phyloP scores from a whole-genome alignment of 2,329 filamentous ascomycete species.

The Verticillium zaregamsianum region DNA sequence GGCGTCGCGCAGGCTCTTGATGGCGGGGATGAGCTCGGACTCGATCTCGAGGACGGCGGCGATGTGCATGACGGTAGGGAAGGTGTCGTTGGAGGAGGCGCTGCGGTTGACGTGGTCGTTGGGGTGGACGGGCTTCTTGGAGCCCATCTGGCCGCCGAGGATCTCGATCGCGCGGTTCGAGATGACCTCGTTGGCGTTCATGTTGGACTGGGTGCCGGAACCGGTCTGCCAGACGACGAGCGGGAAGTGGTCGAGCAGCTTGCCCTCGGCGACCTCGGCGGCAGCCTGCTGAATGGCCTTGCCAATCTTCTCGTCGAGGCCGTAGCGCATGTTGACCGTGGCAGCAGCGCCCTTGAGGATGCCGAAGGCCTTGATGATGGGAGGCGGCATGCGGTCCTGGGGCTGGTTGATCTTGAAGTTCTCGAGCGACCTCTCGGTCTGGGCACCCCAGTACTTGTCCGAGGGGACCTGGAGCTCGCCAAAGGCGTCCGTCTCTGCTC shows the following conservation, averaged over 20 bases:
- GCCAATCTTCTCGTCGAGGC: conserved; percentile 71
- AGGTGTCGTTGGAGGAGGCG: conserved; percentile 97
- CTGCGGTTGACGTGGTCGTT: conserved; percentile 99
- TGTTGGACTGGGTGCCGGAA: conserved; percentile 98
- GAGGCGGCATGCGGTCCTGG: conserved; percentile 94
- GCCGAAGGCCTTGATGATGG: conserved; percentile 88
- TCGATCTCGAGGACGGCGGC: conserved; percentile 93
- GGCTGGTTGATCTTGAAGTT: conserved; percentile 99
- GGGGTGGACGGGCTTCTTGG: conserved; percentile 97
- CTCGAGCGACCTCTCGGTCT: conserved; percentile 91
- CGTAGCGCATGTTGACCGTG: conserved; percentile 91
- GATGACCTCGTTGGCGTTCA: conserved; percentile 99
- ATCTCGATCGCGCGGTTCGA: conserved; percentile 99
- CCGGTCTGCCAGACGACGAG: conserved; percentile 99
- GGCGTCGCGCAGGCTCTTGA: conserved; percentile 76
- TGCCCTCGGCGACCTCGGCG: conserved; percentile 85
- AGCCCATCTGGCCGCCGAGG: conserved; percentile 86
- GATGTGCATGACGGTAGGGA: conserved; percentile 99
- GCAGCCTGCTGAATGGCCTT: conserved; percentile 94
- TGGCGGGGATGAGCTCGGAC: conserved; percentile 74
- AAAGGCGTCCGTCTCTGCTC: conserved; percentile 96
- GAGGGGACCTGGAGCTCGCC: conserved; percentile 88
- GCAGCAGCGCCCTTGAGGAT: conserved; percentile 96
- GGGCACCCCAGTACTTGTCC: conserved; percentile 98
- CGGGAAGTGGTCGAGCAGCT: conserved; percentile 95